Evolutionary conservation across 2,329 filamentous ascomycete genomes (phyloP), one percentile per base, ranked within the genome.

Genomic region (Alternaria alternata): DNA sequence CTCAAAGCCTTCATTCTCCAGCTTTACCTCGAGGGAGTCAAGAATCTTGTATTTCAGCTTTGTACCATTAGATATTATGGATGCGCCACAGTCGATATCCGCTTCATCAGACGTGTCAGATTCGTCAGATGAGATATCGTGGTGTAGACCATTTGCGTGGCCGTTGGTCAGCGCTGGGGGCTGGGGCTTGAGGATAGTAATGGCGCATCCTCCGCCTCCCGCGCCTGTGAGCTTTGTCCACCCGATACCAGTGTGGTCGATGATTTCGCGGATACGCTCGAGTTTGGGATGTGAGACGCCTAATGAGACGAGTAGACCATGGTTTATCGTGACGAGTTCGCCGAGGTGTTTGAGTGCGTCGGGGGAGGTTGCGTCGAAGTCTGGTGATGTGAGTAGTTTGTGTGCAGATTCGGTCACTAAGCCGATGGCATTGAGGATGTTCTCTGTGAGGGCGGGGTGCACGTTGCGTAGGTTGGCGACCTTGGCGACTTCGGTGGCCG

Each of bases 151-250:
- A 54, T 75, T 68, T 46, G 70, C 69, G 60, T 71, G 74, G 26
- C 69, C 86, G 86, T 62, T 86, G 81, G 7, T 86, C 75, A 70
- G 61, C 4, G 61, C 62, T 14, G 66, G 68, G 5, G 69, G 68
- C 22, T 87, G 87, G 0, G 92, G 91, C 65, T 90, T 91, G 49
- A 99, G 83, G 4, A 99, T 83, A 0, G 94, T 96, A 68, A 99
- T 98, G 3, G 94, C 94, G 79, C 96, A 98, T 3, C 95, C 95
- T 57, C 95, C 96, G 12, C 95, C 96, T 22, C 95, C 95, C 1
- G 95, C 95, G 34, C 95, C 95, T 0, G 95, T 99, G 58, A 99
- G 86, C 78, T 99, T 99, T 12, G 95, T 97, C 94, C 94, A 99
- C 30, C 95, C 95, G 57, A 97, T 91, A 41, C 90, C 91, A 57